Base-by-base conservation (phyloP, 129 eudicot species). In the Chrysanthemum seticuspe region DNA sequence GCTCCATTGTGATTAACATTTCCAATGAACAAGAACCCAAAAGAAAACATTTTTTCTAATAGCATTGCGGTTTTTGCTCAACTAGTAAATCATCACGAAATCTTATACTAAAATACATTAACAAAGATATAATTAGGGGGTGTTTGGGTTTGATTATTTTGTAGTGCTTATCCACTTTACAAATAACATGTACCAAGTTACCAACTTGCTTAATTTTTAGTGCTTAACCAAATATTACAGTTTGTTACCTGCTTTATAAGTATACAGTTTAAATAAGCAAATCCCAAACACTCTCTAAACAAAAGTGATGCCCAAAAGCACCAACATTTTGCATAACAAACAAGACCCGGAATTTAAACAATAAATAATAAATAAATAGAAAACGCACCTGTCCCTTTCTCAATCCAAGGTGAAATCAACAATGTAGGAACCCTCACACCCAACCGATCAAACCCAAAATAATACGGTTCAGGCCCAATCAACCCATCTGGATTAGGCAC, bases 401-500 rank as follows among this genome's bases (percentile, higher is more conserved):
- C 91, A 77, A 93, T 74, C 97, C 97, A 93, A 0, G 98, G 98
- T 0, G 98, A 93, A 70, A 93, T 86, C 82, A 93, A 88, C 57
- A 93, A 56, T 0, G 98, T 87, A 34, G 98, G 98, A 1, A 93
- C 98, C 23, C 98, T 84, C 51, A 93, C 98, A 14, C 98, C 98
- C 83, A 93, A 83, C 70, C 98, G 80, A 63, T 93, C 89, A 57
- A 93, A 93, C 73, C 78, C 63, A 70, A 93, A 93, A 78, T 83
- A 89, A 66, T 27, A 89, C 3, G 98, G 98, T 31, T 83, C 90
- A 0, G 98, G 96, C 29, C 98, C 98, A 59, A 85, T 84, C 18
- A 93, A 79, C 77, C 98, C 98, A 84, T 93, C 96, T 5, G 98
- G 98, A 72, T 89, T 93, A 49, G 98, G 98, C 60, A 93, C 98